phyloP scores from a whole-genome alignment of 177 flowering plant genomes.

The Telopea speciosissima region DNA sequence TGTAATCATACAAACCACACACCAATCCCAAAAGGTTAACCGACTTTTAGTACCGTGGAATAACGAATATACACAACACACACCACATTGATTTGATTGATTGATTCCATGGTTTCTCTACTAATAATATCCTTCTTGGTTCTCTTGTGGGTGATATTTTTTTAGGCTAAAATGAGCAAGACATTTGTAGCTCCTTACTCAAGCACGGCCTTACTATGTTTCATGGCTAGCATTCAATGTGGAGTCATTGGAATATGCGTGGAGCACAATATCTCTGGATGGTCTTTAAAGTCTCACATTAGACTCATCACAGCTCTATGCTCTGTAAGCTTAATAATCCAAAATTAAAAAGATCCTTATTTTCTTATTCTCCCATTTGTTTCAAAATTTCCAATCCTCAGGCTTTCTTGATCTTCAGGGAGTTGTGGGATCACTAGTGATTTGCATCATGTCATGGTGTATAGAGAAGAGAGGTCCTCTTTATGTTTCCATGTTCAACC shows the following conservation, averaged over 20 bases:
- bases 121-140: background rate
- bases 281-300: constrained; percentile 49
- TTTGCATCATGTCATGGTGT: constrained; percentile 60
- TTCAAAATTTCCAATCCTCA: background rate
- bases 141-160: no score
- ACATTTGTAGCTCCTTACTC: constrained; percentile 69
- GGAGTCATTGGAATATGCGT: constrained; percentile 26
- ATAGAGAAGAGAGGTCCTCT: constrained; percentile 76
- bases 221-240: constrained; percentile 63
- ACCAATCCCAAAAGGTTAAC: no score
- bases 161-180: constrained; percentile 52
- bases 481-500: constrained; percentile 81
- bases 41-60: no score
- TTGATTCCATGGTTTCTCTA: no score
- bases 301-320: constrained; percentile 48
- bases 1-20: no score
- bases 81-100: no score
- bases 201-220: constrained; percentile 51
- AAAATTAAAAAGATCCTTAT: no score
- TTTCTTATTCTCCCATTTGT: background rate
- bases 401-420: constrained; percentile 36
- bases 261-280: constrained; percentile 38
- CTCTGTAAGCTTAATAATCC: constrained; percentile 6
- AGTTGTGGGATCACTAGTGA: constrained; percentile 48
- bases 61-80: no score